Evolutionary conservation across 2,329 filamentous ascomycete genomes (phyloP).

Genomic region (Fusarium bulbicola): DNA sequence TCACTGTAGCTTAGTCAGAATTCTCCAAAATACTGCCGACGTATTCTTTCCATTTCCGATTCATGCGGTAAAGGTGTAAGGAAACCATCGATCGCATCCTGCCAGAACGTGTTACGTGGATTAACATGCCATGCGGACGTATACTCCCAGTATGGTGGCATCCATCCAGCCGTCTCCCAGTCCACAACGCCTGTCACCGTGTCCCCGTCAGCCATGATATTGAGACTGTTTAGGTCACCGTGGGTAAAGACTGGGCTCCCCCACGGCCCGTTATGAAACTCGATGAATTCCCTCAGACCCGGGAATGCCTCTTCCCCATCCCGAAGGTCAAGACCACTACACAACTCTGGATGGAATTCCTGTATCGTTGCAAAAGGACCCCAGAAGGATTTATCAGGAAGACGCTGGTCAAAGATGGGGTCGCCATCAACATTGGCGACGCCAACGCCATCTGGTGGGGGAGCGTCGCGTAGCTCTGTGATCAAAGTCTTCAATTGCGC

Average conservation of each 20-base stretch:
- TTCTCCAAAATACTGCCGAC: conserved; percentile 24
- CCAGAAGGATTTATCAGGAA: conserved; percentile 28
- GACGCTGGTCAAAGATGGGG: conserved; percentile 36
- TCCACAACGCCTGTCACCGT: conserved; percentile 55
- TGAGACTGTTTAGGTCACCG: conserved; percentile 54
- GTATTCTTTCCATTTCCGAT: conserved; percentile 33
- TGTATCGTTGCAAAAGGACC: conserved; percentile 41
- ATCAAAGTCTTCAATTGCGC: neutral
- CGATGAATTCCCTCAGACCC: conserved; percentile 21
- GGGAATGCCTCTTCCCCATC: neutral
- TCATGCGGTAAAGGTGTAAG: conserved; percentile 15
- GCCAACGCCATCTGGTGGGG: rapidly evolving
- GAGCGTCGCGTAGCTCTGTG: neutral
- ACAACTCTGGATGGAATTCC: conserved; percentile 41
- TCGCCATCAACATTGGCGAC: conserved; percentile 33
- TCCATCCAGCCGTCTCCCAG: conserved; percentile 49
- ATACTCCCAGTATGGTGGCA: conserved; percentile 49
- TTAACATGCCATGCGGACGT: conserved; percentile 30
- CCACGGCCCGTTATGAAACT: conserved; percentile 30
- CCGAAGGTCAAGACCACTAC: neutral
- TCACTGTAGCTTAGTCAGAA: too few relatives aligned
- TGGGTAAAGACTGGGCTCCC: conserved; percentile 53
- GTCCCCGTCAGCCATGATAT: conserved; percentile 54
- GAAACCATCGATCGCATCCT: conserved; percentile 29
- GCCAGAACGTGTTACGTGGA: conserved; percentile 32